These are phyloP conservation scores for Venustampulla echinocandica DNA, from an alignment of 495 filamentous ascomycete genomes.

Conservation along the genomic window DNA sequence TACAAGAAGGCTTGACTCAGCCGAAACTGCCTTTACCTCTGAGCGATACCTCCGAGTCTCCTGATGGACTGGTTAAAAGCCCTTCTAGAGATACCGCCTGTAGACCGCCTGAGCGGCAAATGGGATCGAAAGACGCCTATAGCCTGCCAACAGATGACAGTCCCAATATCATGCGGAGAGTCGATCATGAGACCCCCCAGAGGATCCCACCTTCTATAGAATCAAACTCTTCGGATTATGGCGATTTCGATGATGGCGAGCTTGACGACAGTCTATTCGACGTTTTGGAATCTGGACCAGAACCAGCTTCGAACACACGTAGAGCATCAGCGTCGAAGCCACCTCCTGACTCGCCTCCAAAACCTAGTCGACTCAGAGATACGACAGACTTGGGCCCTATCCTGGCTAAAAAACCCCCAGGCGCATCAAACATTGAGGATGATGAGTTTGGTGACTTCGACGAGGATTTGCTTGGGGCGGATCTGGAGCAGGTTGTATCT, in stretches of 20 bases:
- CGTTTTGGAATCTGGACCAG: constrained; percentile 5
- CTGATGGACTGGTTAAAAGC: neutral
- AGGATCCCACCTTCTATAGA: neutral
- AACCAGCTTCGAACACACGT: neutral
- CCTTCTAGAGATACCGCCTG: neutral
- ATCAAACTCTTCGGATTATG: constrained; percentile 46
- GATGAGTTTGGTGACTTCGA: constrained; percentile 55
- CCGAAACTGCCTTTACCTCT: constrained; percentile 10
- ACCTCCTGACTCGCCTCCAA: constrained; percentile 3
- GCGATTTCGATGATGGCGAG: constrained; percentile 46
- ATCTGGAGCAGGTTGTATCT: constrained; percentile 48
- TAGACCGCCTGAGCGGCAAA: neutral
- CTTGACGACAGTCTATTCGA: constrained; percentile 36
- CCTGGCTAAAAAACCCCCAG: constrained; percentile 8
- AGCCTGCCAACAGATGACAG: neutral
- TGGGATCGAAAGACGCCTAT: too few relatives aligned
- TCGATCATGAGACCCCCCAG: neutral
- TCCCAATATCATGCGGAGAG: neutral
- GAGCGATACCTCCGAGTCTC: neutral
- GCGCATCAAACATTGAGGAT: constrained; percentile 18
- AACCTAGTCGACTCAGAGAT: neutral
- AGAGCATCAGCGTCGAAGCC: neutral
- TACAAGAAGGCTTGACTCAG: constrained; percentile 51
- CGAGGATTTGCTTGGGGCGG: constrained; percentile 50
- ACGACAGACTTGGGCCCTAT: neutral